Conservation (phyloP, 2,329 filamentous ascomycete species). For the Botrytis fabae region DNA sequence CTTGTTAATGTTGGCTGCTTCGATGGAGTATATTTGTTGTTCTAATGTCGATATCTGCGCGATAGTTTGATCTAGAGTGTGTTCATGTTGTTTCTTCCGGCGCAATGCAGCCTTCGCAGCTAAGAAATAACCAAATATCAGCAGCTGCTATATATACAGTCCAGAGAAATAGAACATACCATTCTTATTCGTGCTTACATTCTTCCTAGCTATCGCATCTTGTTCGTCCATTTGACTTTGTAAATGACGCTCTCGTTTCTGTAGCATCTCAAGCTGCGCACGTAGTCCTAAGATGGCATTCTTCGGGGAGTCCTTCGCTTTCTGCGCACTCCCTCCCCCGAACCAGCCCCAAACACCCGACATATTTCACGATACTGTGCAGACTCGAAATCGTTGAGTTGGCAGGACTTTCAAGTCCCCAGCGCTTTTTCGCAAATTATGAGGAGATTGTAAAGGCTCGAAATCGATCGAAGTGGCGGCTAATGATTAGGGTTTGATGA, state of each 20-base stretch:
- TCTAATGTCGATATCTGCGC: constrained; percentile 90
- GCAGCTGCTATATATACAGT: constrained; percentile 1
- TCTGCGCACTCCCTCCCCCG: constrained; percentile 76
- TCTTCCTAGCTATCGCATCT: constrained; percentile 83
- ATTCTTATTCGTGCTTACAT: constrained; percentile 85
- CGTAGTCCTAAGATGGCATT: constrained; percentile 90
- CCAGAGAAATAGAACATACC: constrained; percentile 56
- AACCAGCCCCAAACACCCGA: constrained; percentile 85
- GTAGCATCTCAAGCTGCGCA: constrained; percentile 92
- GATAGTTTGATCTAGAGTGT: constrained; percentile 85
- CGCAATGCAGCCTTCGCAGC: constrained; percentile 86
- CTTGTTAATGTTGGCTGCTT: constrained; percentile 97
- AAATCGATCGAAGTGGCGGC: constrained; percentile 7
- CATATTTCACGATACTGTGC: constrained; percentile 47
- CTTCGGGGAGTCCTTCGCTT: constrained; percentile 92
- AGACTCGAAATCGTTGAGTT: constrained; percentile 23
- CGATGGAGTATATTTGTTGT: constrained; percentile 93
- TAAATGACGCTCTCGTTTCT: constrained; percentile 91
- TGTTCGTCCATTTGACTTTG: constrained; percentile 93
- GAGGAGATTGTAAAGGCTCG: not conserved
- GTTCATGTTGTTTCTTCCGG: constrained; percentile 93
- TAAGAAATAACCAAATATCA: constrained; percentile 44
- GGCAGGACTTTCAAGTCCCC: constrained; percentile 22
- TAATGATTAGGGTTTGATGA: constrained; percentile 20
- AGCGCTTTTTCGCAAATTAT: constrained; percentile 3